phyloP scores from a whole-genome alignment of 148 eudicot species.

The Bassia scoparia region DNA sequence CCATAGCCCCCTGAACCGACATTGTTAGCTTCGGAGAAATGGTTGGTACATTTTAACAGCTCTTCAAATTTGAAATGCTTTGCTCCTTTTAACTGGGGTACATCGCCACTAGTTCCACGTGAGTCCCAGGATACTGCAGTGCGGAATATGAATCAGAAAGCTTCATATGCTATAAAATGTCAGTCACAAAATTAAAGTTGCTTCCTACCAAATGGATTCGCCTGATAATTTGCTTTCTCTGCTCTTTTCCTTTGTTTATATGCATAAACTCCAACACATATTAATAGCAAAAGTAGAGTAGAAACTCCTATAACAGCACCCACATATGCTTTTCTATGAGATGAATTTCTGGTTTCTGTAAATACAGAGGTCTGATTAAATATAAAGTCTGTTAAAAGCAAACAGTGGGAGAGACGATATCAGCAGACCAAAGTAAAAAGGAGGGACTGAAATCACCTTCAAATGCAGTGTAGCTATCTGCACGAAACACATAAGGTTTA shows the following conservation, averaged over 20 bases:
- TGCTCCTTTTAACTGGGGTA: conserved; percentile 75
- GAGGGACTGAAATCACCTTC: conserved; percentile 23
- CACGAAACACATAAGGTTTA: conserved; percentile 62
- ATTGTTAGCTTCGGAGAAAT: conserved; percentile 53
- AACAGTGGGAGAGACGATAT: too few relatives aligned
- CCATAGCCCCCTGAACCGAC: conserved; percentile 88
- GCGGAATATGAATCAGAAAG: conserved; percentile 1
- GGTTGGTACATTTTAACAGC: conserved; percentile 54
- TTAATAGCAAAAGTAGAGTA: conserved; percentile 39
- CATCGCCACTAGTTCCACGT: conserved; percentile 44
- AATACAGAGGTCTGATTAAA: too few relatives aligned
- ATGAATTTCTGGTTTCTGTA: not conserved
- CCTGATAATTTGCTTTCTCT: conserved; percentile 40
- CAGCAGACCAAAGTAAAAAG: too few relatives aligned
- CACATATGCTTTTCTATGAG: conserved; percentile 33
- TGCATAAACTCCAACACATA: conserved; percentile 52
- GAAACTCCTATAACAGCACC: conserved; percentile 46
- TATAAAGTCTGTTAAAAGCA: too few relatives aligned
- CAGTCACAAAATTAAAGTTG: conserved; percentile 6
- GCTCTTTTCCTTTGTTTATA: conserved; percentile 52
- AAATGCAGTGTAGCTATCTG: conserved; percentile 32
- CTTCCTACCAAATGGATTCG: conserved; percentile 53
- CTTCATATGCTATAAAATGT: not conserved
- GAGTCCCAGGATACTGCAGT: conserved; percentile 70
- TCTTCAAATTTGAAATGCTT: conserved; percentile 67